Conservation (phyloP, 2,329 filamentous ascomycete genomes). For the Fusarium robinianum region DNA sequence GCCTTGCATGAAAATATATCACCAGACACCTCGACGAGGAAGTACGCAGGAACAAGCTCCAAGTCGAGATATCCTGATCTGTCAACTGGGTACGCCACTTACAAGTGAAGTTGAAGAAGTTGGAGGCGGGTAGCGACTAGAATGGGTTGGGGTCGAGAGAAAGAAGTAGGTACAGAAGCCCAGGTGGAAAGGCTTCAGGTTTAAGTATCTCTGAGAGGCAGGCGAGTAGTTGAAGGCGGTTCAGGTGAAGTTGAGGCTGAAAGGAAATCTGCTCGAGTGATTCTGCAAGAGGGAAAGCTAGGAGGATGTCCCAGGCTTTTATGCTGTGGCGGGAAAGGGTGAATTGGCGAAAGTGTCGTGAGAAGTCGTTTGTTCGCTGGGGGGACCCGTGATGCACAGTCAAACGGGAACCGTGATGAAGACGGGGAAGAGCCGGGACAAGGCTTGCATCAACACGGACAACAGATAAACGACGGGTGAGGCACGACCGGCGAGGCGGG, state of each 20-base stretch:
- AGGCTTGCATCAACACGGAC: slow-evolving; percentile 29
- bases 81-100: no score
- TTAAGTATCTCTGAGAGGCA: no score
- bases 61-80: no score
- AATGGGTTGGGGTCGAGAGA: no score
- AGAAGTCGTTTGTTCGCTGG: slow-evolving; percentile 28
- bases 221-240: slow-evolving; percentile 11
- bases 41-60: neutral
- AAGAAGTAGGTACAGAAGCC: no score
- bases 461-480: slow-evolving; percentile 33
- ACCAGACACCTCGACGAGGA: neutral
- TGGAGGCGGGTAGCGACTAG: no score
- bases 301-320: slow-evolving; percentile 10
- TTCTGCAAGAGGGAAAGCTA: neutral
- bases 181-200: no score
- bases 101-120: no score
- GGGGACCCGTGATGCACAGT: slow-evolving; percentile 14
- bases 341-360: slow-evolving; percentile 19
- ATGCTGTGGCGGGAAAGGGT: slow-evolving; percentile 3
- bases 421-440: slow-evolving; percentile 24
- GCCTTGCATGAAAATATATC: slow-evolving; percentile 28
- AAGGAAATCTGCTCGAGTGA: no score
- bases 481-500: slow-evolving; percentile 31
- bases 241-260: slow-evolving; percentile 12
- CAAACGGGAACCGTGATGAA: slow-evolving; percentile 27